A percentile compares a stretch with the other conserved stretches of the same genome.
Evolutionary conservation across 2,329 filamentous ascomycete species (phyloP).

Genomic region (Curvularia hawaiiensis): DNA sequence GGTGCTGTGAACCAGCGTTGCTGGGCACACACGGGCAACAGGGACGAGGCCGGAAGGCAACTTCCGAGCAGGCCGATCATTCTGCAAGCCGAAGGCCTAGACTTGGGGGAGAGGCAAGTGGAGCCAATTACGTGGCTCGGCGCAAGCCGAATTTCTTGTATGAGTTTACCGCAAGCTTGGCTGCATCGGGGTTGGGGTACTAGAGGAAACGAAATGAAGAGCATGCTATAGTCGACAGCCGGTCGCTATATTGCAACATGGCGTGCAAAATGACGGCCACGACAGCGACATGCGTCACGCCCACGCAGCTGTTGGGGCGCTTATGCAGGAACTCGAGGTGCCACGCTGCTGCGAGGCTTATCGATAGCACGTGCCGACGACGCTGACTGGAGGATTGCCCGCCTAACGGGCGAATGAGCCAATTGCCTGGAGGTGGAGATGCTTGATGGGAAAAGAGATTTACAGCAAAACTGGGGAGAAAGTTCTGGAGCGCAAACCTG

Average conservation of each 20-base stretch:
- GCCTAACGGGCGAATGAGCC: background rate
- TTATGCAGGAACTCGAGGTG: constrained; percentile 19
- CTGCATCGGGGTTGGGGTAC: background rate
- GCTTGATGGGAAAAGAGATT: background rate
- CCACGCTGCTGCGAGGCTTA: constrained; percentile 14
- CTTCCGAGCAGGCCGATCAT: background rate
- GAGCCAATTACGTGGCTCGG: constrained; percentile 13
- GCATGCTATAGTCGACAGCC: background rate
- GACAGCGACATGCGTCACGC: background rate
- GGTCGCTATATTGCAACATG: background rate
- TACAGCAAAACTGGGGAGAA: constrained; percentile 2
- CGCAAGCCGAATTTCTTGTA: background rate
- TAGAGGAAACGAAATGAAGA: background rate
- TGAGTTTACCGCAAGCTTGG: background rate
- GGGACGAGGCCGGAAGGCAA: background rate
- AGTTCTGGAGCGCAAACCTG: constrained; percentile 7
- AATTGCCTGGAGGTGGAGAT: background rate
- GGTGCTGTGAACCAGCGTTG: background rate
- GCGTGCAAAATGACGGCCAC: background rate
- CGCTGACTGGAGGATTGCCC: constrained; percentile 4
- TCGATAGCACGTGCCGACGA: constrained; percentile 10
- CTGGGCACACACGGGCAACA: background rate
- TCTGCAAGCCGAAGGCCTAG: background rate
- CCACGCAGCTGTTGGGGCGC: constrained; percentile 18
- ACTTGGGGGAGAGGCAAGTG: background rate